Evolutionary conservation across 768 basidiomycete species (phyloP).

Genomic region (Leucocoprinus birnbaumii): DNA sequence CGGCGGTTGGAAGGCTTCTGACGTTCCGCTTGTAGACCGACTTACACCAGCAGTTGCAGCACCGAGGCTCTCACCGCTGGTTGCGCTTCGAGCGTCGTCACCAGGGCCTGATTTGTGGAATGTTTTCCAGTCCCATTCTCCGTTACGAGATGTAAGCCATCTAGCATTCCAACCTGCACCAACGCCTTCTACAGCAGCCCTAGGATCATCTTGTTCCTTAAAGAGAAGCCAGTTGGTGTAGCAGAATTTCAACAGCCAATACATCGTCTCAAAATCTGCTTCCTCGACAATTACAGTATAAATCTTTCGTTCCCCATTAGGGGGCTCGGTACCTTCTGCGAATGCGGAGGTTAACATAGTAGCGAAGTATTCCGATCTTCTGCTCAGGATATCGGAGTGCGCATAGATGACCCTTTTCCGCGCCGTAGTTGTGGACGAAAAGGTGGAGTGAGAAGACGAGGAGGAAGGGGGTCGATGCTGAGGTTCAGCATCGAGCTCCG

Average conservation of each 20-base stretch:
- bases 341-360: slow-evolving; percentile 74
- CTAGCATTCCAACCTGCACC: slow-evolving; percentile 66
- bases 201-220: slow-evolving; percentile 65
- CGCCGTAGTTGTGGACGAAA: slow-evolving; percentile 44
- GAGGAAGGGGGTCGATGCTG: slow-evolving; percentile 36
- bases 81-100: slow-evolving; percentile 43
- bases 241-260: slow-evolving; percentile 76
- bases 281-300: slow-evolving; percentile 74
- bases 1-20: slow-evolving; percentile 22
- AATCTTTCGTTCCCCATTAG: slow-evolving; percentile 49
- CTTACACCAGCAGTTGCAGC: slow-evolving; percentile 23
- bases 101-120: slow-evolving; percentile 36
- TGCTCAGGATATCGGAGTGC: slow-evolving; percentile 71
- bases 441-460: slow-evolving; percentile 37
- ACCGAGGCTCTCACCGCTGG: slow-evolving; percentile 47
- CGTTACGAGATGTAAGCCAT: slow-evolving; percentile 45
- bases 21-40: slow-evolving; percentile 27
- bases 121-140: slow-evolving; percentile 73
- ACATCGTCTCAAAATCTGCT: slow-evolving; percentile 74
- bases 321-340: slow-evolving; percentile 44
- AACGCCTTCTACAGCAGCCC: slow-evolving; percentile 62
- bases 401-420: slow-evolving; percentile 77
- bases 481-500: slow-evolving; percentile 5
- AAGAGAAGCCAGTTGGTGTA: slow-evolving; percentile 77
- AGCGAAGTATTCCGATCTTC: slow-evolving; percentile 76